Evolutionary conservation across 805 yeast species (phyloP).

Genomic region (Metschnikowia amazonensis): DNA sequence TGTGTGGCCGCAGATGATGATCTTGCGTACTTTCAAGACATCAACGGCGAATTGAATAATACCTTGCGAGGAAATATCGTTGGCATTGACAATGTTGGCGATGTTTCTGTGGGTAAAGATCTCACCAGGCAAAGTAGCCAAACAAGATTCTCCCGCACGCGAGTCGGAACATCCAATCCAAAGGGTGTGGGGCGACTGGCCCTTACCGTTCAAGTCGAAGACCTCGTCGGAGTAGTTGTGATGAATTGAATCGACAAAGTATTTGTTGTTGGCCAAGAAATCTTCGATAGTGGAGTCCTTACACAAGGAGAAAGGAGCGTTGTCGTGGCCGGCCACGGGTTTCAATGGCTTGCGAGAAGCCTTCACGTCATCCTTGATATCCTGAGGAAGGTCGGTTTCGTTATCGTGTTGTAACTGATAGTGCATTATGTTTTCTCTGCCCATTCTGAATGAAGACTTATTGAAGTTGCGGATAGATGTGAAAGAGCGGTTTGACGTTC

Average conservation of each 20-base stretch:
- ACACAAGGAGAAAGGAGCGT: constrained; percentile 45
- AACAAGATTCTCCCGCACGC: constrained; percentile 20
- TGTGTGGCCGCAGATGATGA: constrained; percentile 22
- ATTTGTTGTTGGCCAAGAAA: constrained; percentile 19
- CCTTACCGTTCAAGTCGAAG: constrained; percentile 20
- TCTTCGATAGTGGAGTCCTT: constrained; percentile 26
- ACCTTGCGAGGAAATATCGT: constrained; percentile 20
- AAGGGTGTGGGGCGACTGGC: constrained; percentile 21
- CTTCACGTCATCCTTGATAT: constrained; percentile 4
- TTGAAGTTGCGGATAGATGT: neutral
- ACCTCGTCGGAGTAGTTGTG: constrained; percentile 20
- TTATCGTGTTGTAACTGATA: constrained; percentile 40
- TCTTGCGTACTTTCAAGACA: constrained; percentile 20
- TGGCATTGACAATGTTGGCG: constrained; percentile 21
- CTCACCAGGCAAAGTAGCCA: constrained; percentile 21
- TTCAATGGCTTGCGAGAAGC: constrained; percentile 10
- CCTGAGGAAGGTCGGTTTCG: constrained; percentile 30
- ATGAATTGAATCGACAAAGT: constrained; percentile 18
- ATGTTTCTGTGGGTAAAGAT: constrained; percentile 22
- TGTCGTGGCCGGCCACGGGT: constrained; percentile 17
- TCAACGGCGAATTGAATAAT: constrained; percentile 21
- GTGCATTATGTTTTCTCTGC: constrained; percentile 39
- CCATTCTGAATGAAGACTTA: constrained; percentile 25
- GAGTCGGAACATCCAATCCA: constrained; percentile 23
- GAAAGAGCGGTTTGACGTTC: neutral